Evolutionary conservation across 2,329 filamentous ascomycete genomes (phyloP), one percentile per base, ranked within the genome.

Genomic region (Exophiala sp.): DNA sequence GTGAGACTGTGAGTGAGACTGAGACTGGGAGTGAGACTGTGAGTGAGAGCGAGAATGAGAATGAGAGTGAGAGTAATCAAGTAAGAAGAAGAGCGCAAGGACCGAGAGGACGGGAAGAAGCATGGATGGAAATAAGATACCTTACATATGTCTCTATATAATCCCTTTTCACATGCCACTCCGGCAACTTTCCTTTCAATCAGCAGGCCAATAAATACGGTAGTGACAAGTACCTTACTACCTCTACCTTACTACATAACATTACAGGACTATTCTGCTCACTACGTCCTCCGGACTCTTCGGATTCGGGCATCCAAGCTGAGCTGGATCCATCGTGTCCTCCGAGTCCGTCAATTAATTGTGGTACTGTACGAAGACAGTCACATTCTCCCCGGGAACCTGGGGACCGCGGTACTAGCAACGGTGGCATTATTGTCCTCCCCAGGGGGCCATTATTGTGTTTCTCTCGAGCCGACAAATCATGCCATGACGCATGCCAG

Each of bases 341-440:
- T 27, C 5, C 24, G 6, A 27, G 6, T 27, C n/a, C 13, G 32
- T 6, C 32, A 35, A n/a, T 18, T 6, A 35, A 6, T 7, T 13
- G 32, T 18, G n/a, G 32, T 35, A 16, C 9, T 38, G 19, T 18
- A 41, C 27, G 21, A 14, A 41, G 7, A 11, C 29, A 35, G 41
- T 48, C 50, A 52, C 50, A 41, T 42, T 49, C 34, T 43, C 46
- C 29, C 42, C 19, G 37, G 16, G 18, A 41, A 40, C 23, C 38
- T 50, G 51, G 46, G 48, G 47, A 27, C 16, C 4, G 18, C 21
- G 23, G 39, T 8, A 38, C 19, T 21, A 27, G 6, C 6, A 27
- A 5, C 10, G 24, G 6, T 27, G 24, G 24, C 24, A 27, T n/a
- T n/a, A n/a, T n/a, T n/a, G n/a, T n/a, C n/a, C n/a, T n/a, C n/a